Conservation (phyloP, 495 filamentous ascomycete genomes). For the Xylaria nigripes region DNA sequence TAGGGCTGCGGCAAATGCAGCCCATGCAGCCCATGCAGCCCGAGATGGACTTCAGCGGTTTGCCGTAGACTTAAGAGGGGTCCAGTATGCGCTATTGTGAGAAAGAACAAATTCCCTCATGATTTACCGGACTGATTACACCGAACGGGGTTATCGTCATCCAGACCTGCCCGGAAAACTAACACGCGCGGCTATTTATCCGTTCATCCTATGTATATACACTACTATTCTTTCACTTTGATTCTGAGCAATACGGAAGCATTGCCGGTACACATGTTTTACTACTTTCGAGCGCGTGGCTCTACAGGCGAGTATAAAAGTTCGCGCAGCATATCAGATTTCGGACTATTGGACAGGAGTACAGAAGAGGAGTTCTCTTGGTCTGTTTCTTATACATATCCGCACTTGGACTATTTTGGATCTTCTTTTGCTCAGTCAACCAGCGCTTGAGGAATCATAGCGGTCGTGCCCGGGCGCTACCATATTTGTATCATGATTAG, state of each 20-base stretch:
- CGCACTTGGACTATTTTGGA: not conserved
- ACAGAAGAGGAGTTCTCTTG: not conserved
- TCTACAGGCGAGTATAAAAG: not conserved
- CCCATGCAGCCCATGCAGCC: conserved; percentile 24
- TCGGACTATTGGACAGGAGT: not conserved
- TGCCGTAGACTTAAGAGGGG: conserved; percentile 2
- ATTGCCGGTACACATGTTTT: not conserved
- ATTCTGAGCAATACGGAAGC: not conserved
- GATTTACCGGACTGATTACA: too few relatives aligned
- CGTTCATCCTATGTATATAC: conserved; percentile 5
- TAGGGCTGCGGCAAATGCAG: conserved; percentile 26
- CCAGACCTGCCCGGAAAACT: not conserved
- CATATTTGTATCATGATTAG: conserved; percentile 8
- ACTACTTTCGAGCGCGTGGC: not conserved
- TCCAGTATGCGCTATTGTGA: not conserved
- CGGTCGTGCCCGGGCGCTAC: not conserved
- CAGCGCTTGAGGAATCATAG: conserved; percentile 4
- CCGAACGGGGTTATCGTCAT: too few relatives aligned
- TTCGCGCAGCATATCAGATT: not conserved
- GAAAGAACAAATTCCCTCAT: not conserved
- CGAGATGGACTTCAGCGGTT: conserved; percentile 24
- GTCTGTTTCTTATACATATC: not conserved
- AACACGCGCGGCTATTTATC: not conserved
- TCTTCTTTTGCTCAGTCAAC: not conserved
- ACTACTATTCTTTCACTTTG: not conserved